phyloP scores from a whole-genome alignment of 139 green algal species.

The Coelastrella sp. region DNA sequence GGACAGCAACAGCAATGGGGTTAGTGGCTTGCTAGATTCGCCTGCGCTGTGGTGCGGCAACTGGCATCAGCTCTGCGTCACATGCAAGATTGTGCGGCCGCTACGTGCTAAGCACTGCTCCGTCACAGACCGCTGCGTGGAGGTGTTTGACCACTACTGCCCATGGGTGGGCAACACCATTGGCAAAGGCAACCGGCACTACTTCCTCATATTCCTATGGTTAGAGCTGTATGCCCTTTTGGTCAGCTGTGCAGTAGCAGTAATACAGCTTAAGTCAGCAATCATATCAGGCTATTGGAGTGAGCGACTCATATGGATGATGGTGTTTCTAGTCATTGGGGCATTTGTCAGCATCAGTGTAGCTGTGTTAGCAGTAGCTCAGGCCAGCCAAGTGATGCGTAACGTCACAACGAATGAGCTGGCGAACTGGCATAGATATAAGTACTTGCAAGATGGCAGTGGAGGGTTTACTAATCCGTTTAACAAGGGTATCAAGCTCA shows the following conservation, averaged over 20 bases:
- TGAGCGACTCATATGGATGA: conserved; percentile 51
- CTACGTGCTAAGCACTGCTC: conserved; percentile 94
- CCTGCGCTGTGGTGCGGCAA: conserved; percentile 85
- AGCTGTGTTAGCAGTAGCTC: conserved; percentile 81
- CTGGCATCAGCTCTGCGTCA: conserved; percentile 68
- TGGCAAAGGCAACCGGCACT: conserved; percentile 80
- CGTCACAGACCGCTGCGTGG: conserved; percentile 89
- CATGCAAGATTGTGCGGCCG: conserved; percentile 93
- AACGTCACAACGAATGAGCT: conserved; percentile 99
- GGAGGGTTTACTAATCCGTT: conserved; percentile 93
- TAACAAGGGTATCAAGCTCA: conserved; percentile 76
- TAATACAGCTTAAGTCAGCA: conserved; percentile 59
- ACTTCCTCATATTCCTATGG: conserved; percentile 93
- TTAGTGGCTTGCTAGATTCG: conserved; percentile 73
- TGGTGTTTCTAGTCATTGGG: conserved; percentile 88
- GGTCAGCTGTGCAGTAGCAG: conserved; percentile 52
- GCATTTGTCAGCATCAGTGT: conserved; percentile 88
- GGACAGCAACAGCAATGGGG: conserved; percentile 24
- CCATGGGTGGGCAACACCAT: conserved; percentile 95
- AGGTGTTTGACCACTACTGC: conserved; percentile 98
- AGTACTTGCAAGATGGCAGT: conserved; percentile 81
- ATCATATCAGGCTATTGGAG: neutral
- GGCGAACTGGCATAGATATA: conserved; percentile 94
- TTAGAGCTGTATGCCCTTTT: conserved; percentile 84
- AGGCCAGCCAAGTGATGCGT: conserved; percentile 79